Base-by-base conservation (phyloP, 805 yeast genomes). In the Sugiyamaella floridensis region DNA sequence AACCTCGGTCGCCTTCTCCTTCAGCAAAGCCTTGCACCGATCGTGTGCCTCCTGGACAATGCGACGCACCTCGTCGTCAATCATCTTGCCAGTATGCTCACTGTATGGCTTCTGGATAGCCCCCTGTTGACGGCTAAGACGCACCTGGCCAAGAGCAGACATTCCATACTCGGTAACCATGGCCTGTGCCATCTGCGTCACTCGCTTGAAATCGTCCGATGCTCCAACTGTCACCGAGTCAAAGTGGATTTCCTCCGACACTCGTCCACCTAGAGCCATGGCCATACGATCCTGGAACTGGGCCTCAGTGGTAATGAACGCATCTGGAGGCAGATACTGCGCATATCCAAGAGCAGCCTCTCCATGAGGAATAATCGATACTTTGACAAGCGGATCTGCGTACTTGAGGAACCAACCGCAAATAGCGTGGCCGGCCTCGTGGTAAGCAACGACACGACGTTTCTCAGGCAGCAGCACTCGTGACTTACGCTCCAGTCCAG, bases 261-360 rank as follows among this genome's bases (percentile, higher is more conserved):
- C 95, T 62, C 97, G 76, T 9, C 97, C 97, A 55, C 96, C 97
- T 34, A 90, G 71, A 0, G 96, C 83, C 92, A 90, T 90, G n/a
- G 86, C 82, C 89, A 90, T 89, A 58, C 95, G 76, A 68, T 90
- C 92, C 59, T 70, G 69, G 62, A 86, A 80, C 66, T 90, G 93
- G 63, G 84, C 83, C 46, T 83, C 81, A 29, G 89, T 79, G 52
- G 86, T 77, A 61, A 89, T 76, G 59, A 86, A 87, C 62, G 85
- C 85, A 68, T 90, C 97, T 28, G 89, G 87, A 15, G 97, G 97
- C 57, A 90, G 75, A 64, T 89, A 87, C 69, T 90, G 97, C 2
- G 97, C 97, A 67, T 90, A 89, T n/a, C 97, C 97, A 52, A 89
- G 74, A 12, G 96, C 96, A 48, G 96, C 96, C 68, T 86, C 87